phyloP scores from a whole-genome alignment of 2,329 filamentous ascomycete species.

The Phialophora tarda region DNA sequence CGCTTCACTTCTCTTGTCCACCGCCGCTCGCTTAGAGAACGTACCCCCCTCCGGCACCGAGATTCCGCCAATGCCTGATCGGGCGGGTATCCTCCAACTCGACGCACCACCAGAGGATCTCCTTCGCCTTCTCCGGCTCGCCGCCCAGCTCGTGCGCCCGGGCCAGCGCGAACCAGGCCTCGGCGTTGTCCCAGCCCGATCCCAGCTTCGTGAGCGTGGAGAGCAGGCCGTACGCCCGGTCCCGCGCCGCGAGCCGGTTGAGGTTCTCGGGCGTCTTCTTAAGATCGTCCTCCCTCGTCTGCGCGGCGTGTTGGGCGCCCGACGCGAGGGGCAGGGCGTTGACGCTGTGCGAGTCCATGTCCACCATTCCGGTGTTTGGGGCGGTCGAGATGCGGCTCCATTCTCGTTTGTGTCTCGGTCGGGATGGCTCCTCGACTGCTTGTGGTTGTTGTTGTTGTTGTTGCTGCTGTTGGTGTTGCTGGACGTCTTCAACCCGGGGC shows the following conservation, averaged over 20 bases:
- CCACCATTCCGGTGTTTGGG: conserved; percentile 14
- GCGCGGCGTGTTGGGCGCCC: conserved; percentile 1
- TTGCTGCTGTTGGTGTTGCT: background rate
- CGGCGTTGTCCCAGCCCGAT: conserved; percentile 84
- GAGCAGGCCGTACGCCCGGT: conserved; percentile 84
- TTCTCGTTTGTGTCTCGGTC: conserved; percentile 25
- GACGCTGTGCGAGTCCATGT: conserved; percentile 15
- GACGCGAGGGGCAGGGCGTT: background rate
- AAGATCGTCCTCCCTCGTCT: conserved; percentile 40
- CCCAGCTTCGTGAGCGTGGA: conserved; percentile 84
- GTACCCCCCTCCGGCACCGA: conserved; percentile 68
- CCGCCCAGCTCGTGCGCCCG: conserved; percentile 86
- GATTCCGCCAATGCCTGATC: conserved; percentile 78
- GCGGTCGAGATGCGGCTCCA: conserved; percentile 24
- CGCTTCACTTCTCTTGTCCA: no score
- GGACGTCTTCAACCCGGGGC: conserved; percentile 22
- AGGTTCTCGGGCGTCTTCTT: conserved; percentile 70
- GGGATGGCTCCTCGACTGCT: conserved; percentile 17
- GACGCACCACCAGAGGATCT: conserved; percentile 96
- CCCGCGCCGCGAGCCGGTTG: conserved; percentile 85
- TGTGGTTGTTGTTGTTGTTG: background rate
- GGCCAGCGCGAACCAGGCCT: conserved; percentile 90
- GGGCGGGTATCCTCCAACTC: conserved; percentile 87
- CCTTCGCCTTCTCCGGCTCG: conserved; percentile 84
- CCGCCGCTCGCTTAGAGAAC: conserved; percentile 52